These are phyloP conservation scores for Yamagishiella unicocca DNA, from an alignment of 139 green algal species.

Conservation along the genomic window DNA sequence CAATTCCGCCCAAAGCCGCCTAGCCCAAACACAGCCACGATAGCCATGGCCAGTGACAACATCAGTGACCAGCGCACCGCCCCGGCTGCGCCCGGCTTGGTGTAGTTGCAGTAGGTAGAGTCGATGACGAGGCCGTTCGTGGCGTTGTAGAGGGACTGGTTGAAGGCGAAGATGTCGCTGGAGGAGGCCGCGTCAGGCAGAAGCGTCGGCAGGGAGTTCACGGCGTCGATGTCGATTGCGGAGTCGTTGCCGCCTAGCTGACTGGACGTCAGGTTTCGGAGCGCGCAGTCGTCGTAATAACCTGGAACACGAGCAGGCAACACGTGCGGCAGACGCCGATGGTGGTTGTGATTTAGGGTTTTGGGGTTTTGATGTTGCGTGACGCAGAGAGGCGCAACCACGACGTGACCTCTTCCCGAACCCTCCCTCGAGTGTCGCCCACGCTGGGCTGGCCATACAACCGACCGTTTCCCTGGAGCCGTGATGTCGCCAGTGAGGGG, in stretches of 20 bases:
- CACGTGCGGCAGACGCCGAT: no score
- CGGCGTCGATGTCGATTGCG: neutral
- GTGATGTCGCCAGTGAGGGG: no score
- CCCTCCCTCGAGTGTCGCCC: neutral
- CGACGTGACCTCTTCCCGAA: neutral
- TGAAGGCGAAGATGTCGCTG: neutral
- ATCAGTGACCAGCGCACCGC: neutral
- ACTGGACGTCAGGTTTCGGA: neutral
- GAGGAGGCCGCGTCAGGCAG: neutral
- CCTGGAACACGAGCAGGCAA: neutral
- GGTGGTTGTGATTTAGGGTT: no score
- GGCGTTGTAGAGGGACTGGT: slow-evolving; percentile 4
- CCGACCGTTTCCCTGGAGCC: no score
- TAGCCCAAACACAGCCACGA: neutral
- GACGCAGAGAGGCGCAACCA: neutral
- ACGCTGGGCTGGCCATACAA: no score
- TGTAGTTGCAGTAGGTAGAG: slow-evolving; percentile 22
- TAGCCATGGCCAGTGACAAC: neutral
- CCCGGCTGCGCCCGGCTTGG: neutral
- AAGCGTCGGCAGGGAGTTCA: neutral
- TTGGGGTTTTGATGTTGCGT: neutral
- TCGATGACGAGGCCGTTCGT: slow-evolving; percentile 28
- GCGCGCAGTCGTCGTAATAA: slow-evolving; percentile 33
- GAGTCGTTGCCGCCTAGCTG: neutral
- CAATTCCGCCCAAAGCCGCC: neutral